Evolutionary conservation across 179 eudicot genomes (phyloP).

Genomic region (Amaranthus tricolor): DNA sequence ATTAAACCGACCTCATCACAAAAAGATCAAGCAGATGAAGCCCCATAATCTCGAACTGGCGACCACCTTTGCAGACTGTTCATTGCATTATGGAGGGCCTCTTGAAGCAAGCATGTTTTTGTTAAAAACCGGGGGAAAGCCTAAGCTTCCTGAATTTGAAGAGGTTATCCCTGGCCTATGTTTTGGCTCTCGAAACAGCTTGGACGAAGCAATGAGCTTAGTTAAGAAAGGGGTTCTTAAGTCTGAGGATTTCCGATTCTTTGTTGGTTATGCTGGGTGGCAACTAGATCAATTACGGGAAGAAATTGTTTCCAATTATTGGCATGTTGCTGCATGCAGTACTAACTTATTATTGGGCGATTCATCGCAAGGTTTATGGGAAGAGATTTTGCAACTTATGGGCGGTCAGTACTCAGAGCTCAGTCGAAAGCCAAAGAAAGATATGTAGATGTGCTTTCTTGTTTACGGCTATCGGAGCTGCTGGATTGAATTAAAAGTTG

Average conservation of each 20-base stretch:
- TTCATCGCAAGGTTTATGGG: slow-evolving; percentile 72
- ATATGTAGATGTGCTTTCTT: slow-evolving; percentile 27
- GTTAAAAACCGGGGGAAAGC: slow-evolving; percentile 45
- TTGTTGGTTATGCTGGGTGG: slow-evolving; percentile 98
- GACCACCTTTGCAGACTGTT: slow-evolving; percentile 80
- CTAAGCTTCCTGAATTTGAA: slow-evolving; percentile 56
- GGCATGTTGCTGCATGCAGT: slow-evolving; percentile 97
- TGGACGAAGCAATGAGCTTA: slow-evolving; percentile 73
- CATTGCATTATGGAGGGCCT: slow-evolving; percentile 92
- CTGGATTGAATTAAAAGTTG: background rate
- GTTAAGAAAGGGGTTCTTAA: slow-evolving; percentile 74
- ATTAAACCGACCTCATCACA: slow-evolving; percentile 77
- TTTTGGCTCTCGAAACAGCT: slow-evolving; percentile 74
- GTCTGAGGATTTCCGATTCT: slow-evolving; percentile 85
- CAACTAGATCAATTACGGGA: slow-evolving; percentile 77
- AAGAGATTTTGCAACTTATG: slow-evolving; percentile 89
- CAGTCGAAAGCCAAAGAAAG: slow-evolving; percentile 94
- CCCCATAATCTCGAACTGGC: slow-evolving; percentile 65
- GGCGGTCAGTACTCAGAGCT: slow-evolving; percentile 95
- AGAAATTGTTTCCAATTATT: slow-evolving; percentile 74
- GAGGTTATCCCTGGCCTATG: slow-evolving; percentile 79
- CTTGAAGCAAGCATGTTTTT: slow-evolving; percentile 87
- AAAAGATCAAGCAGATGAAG: slow-evolving; percentile 84
- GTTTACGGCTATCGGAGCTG: background rate
- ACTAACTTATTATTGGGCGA: slow-evolving; percentile 51